Percentiles rank a stretch among this genome's conserved stretches.
phyloP scores from a whole-genome alignment of 768 basidiomycete genomes.

The Mycena crocata region DNA sequence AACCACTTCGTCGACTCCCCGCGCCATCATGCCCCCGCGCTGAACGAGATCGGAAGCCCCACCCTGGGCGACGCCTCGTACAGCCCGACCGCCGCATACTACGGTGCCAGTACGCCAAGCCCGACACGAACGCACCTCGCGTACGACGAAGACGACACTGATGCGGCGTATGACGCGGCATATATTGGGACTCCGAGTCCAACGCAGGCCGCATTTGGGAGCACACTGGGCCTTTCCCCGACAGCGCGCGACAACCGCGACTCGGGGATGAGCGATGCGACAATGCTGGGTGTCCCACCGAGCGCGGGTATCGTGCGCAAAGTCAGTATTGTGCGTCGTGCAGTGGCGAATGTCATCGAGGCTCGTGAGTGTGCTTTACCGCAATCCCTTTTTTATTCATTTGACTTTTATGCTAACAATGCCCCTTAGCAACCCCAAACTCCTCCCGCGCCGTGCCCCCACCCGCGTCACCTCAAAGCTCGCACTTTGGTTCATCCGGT shows the following conservation, averaged over 20 bases:
- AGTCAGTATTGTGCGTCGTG: conserved; percentile 54
- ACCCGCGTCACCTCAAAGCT: conserved; percentile 61
- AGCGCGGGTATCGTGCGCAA: conserved; percentile 24
- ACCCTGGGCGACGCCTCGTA: conserved; percentile 9
- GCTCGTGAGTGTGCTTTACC: conserved; percentile 5
- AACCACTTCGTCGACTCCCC: too few species aligned
- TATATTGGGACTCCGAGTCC: conserved; percentile 17
- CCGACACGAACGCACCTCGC: conserved; percentile 13
- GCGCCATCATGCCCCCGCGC: background rate
- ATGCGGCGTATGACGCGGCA: background rate
- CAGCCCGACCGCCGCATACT: conserved; percentile 15
- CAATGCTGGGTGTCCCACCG: conserved; percentile 30
- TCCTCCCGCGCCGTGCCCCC: conserved; percentile 34
- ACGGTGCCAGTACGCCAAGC: background rate
- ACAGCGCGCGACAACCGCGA: conserved; percentile 24
- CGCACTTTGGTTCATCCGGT: conserved; percentile 60
- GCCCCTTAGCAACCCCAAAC: conserved; percentile 10
- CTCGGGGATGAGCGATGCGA: conserved; percentile 34
- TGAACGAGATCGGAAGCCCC: conserved; percentile 16
- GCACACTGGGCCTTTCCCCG: background rate
- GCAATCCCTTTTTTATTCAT: background rate
- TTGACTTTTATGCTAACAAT: conserved; percentile 7
- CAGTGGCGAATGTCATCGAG: conserved; percentile 64
- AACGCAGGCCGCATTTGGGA: conserved; percentile 6
- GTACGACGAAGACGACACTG: conserved; percentile 12